Conservation (phyloP, 2,329 filamentous ascomycete species). For the Ceratocystis alfenasii region DNA sequence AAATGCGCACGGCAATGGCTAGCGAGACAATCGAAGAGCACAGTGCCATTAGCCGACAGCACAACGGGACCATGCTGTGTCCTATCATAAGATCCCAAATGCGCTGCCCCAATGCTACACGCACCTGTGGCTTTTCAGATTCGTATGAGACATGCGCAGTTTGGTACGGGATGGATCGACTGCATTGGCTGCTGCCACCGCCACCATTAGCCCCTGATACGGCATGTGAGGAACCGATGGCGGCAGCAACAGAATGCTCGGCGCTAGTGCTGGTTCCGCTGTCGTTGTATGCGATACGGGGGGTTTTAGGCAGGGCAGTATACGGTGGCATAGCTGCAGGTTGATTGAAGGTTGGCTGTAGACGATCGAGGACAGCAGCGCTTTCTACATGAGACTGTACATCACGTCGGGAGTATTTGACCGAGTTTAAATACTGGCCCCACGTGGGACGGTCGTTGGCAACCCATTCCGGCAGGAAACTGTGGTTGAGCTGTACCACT, state of each 20-base stretch:
- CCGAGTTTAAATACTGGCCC: conserved; percentile 42
- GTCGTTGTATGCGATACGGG: conserved; percentile 15
- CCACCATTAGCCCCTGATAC: conserved; percentile 3
- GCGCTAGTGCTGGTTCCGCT: conserved; percentile 23
- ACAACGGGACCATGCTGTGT: conserved; percentile 73
- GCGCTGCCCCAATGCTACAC: conserved; percentile 38
- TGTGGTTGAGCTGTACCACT: conserved; percentile 34
- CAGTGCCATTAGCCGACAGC: conserved; percentile 72
- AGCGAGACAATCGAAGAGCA: conserved; percentile 72
- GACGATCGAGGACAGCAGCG: conserved; percentile 34
- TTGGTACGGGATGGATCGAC: conserved; percentile 18
- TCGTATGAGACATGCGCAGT: conserved; percentile 14
- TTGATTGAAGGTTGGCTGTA: conserved; percentile 39
- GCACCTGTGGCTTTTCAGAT: conserved; percentile 26
- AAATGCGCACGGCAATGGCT: conserved; percentile 64
- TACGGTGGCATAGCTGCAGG: conserved; percentile 27
- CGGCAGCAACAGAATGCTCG: conserved; percentile 21
- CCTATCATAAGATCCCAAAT: conserved; percentile 59
- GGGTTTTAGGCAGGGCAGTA: conserved; percentile 26
- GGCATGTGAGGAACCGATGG: neutral
- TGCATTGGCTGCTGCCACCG: conserved; percentile 22
- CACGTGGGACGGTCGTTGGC: conserved; percentile 31
- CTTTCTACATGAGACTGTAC: conserved; percentile 40
- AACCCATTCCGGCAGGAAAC: conserved; percentile 16
- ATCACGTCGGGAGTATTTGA: conserved; percentile 28